Base-by-base conservation (phyloP, 192 early-diverging fungal genomes). In the Rhizophlyctis rosea region DNA sequence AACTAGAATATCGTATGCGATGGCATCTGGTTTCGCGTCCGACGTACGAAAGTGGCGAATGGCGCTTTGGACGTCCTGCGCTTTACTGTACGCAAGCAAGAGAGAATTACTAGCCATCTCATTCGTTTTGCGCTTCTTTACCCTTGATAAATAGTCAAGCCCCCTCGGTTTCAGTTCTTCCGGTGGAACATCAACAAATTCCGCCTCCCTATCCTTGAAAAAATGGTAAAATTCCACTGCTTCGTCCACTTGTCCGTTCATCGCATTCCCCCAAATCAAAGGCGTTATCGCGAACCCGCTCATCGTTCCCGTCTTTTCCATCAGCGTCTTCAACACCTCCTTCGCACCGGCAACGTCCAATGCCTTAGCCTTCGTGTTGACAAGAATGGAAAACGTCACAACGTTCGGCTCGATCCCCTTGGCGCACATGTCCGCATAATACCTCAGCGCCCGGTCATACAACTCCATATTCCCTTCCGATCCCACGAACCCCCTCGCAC, bases 1-100 rank as follows among this genome's bases (percentile, higher is more conserved):
- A 36, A 75, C 57, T 14, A 75, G 48, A 33, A 75, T 71, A 60
- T 75, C 73, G 47, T 57, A 75, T 18, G 73, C 72, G 25, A 48
- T n/a, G 5, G 67, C 47, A 33, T 75, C 65, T 9, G 73, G 63
- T 29, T 4, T 23, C 21, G 53, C 60, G 3, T 29, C 3, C 32
- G 31, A 24, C 18, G 34, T 57, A 27, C 29, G 57, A 34, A 48
- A 62, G 47, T 68, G 57, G 2, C 36, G 27, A 18, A 31, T 53
- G 30, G 59, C 58, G 9, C 34, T 52, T 14, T 16, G 32, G 2
- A 30, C 14, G 2, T 50, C 36, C 4, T 57, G 55, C 29, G 27
- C 13, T 32, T 35, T 48, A 4, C 28, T 29, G 4, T 52, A 35
- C 4, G 31, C 55, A 14, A 25, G 30, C 18, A 67, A 24, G 21